These are phyloP conservation scores for Trichoderma breve DNA, from an alignment of 2,329 filamentous ascomycete species.

Conservation along the genomic window DNA sequence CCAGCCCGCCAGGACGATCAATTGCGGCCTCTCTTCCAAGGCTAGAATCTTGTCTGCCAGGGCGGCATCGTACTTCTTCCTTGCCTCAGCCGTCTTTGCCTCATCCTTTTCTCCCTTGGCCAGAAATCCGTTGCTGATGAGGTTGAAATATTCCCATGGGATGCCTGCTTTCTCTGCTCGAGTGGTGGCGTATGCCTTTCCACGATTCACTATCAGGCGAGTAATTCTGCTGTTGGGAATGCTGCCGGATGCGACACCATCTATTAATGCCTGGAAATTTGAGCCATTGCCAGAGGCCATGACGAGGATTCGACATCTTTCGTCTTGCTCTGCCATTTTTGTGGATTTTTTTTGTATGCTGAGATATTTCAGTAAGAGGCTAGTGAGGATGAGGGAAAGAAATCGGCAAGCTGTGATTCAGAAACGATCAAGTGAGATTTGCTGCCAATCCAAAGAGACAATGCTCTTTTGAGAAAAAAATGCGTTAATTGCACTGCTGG, in stretches of 20 bases:
- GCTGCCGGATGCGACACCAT: conserved; percentile 41
- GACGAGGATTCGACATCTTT: conserved; percentile 56
- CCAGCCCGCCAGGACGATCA: conserved; percentile 81
- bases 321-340: conserved; percentile 20
- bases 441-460: background rate
- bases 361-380: background rate
- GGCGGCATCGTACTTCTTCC: conserved; percentile 67
- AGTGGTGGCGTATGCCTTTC: conserved; percentile 44
- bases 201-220: conserved; percentile 48
- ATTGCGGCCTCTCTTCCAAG: conserved; percentile 57
- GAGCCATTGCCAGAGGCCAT: conserved; percentile 68
- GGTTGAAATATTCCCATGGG: conserved; percentile 77
- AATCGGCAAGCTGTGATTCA: background rate
- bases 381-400: too few species aligned
- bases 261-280: conserved; percentile 33
- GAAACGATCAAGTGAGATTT: background rate
- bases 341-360: background rate
- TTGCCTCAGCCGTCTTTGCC: conserved; percentile 54
- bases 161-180: conserved; percentile 53
- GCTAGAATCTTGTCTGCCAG: conserved; percentile 65
- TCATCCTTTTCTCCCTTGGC: conserved; percentile 42
- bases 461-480: background rate
- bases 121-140: conserved; percentile 67
- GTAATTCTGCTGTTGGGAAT: conserved; percentile 46
- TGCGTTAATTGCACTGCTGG: too few species aligned